A percentile compares a stretch with the other conserved stretches of the same genome.
phyloP scores from a whole-genome alignment of 169 alveolate genomes.

The Plasmodium gallinaceum region DNA sequence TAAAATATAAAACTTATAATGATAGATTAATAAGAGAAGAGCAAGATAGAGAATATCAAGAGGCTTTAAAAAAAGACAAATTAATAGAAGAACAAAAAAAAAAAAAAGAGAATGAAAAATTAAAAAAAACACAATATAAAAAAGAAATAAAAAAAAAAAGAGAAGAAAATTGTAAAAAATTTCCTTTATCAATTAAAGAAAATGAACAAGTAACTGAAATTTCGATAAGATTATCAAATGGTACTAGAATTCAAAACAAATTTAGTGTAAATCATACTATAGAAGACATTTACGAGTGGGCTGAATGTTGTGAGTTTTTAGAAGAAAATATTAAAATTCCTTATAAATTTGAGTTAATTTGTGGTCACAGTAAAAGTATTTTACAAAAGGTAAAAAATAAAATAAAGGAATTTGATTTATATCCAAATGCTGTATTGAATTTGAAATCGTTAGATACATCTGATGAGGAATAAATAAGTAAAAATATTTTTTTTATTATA shows the following conservation, averaged over 20 bases:
- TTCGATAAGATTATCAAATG: constrained; percentile 37
- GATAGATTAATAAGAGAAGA: constrained; percentile 52
- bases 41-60: constrained; percentile 65
- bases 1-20: neutral
- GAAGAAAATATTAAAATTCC: constrained; percentile 27
- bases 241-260: constrained; percentile 23
- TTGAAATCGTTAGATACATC: constrained; percentile 51
- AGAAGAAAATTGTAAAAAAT: constrained; percentile 31
- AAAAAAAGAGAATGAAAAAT: constrained; percentile 52
- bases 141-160: constrained; percentile 23
- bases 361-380: constrained; percentile 34
- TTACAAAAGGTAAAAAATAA: neutral
- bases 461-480: constrained; percentile 19
- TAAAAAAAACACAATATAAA: neutral
- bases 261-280: constrained; percentile 35
- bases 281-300: constrained; percentile 60
- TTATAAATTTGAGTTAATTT: constrained; percentile 24
- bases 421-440: constrained; percentile 53
- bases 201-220: constrained; percentile 49
- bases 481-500: neutral
- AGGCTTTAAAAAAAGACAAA: constrained; percentile 40
- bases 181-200: constrained; percentile 16
- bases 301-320: constrained; percentile 44
- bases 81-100: constrained; percentile 18
- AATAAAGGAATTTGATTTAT: constrained; percentile 33